These are phyloP conservation scores for Podospora pseudocomata DNA, from an alignment of 495 filamentous ascomycete genomes.

Conservation along the genomic window DNA sequence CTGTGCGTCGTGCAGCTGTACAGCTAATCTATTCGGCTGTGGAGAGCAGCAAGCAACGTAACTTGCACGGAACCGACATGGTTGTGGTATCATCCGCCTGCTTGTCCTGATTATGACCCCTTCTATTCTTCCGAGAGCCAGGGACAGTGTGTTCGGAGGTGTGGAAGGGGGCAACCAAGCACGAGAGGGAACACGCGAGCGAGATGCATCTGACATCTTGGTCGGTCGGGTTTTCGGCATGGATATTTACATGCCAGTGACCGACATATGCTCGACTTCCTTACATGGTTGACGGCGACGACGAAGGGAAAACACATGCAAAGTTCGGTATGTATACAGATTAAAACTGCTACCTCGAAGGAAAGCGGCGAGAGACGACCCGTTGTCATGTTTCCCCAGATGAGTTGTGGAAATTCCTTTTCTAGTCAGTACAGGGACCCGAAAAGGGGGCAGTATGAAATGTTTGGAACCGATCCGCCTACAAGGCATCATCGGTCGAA, in stretches of 20 bases:
- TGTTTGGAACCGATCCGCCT: not conserved
- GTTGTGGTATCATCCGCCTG: slow-evolving; percentile 4
- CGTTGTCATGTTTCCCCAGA: not conserved
- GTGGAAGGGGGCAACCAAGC: slow-evolving; percentile 1
- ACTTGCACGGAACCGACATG: not conserved
- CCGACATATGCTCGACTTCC: not conserved
- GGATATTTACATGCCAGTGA: not conserved
- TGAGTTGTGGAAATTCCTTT: not conserved
- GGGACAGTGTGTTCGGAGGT: not conserved
- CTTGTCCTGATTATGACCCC: not conserved
- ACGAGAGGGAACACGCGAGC: slow-evolving; percentile 9
- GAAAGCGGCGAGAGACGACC: not conserved
- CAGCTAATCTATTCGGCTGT: not conserved
- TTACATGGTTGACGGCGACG: slow-evolving; percentile 1
- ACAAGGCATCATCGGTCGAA: slow-evolving; percentile 1
- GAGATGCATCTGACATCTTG: slow-evolving; percentile 8
- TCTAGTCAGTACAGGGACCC: not conserved
- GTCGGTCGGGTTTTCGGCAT: not conserved
- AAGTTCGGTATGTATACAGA: slow-evolving; percentile 1
- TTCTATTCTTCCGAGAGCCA: slow-evolving; percentile 11
- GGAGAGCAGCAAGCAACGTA: not conserved
- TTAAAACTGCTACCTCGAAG: slow-evolving; percentile 1
- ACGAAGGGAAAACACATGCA: not conserved
- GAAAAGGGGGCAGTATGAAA: not conserved
- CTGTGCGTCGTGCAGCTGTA: not conserved